Evolutionary conservation across 2,329 filamentous ascomycete species (phyloP).

Genomic region (Alternaria metachromatica): DNA sequence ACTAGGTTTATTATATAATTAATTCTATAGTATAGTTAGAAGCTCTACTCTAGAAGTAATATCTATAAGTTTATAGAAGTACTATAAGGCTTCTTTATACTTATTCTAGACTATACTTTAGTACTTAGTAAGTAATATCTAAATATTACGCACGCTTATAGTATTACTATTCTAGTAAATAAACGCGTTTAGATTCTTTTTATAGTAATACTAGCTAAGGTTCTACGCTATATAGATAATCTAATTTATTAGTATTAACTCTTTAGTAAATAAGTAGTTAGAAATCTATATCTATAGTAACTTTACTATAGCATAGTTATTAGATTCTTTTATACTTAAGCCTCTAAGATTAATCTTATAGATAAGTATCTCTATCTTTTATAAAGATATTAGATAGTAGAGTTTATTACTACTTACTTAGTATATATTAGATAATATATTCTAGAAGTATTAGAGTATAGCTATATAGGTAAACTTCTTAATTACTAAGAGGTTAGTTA

Average conservation of each 20-base stretch:
- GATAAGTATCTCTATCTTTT: background rate
- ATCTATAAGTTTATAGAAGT: background rate
- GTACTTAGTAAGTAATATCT: background rate
- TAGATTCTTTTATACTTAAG: too few species aligned
- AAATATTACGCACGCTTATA: background rate
- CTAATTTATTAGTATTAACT: background rate
- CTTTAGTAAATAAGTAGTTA: background rate
- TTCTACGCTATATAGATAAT: background rate
- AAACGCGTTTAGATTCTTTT: background rate
- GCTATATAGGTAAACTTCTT: background rate
- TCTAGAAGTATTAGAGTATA: background rate
- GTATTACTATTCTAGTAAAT: background rate
- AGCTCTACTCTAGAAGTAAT: background rate
- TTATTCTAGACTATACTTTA: background rate
- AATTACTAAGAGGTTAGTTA: background rate
- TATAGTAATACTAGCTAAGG: background rate
- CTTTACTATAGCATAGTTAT: too few species aligned
- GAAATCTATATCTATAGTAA: too few species aligned
- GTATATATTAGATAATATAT: background rate
- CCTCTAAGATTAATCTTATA: background rate
- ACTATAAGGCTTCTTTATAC: background rate
- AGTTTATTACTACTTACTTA: background rate
- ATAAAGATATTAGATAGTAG: background rate
- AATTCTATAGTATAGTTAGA: background rate
- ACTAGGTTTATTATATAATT: background rate